Evolutionary conservation across 2,329 filamentous ascomycete genomes (phyloP), one percentile per base, ranked within the genome.

Genomic region (Ascochyta fabae): DNA sequence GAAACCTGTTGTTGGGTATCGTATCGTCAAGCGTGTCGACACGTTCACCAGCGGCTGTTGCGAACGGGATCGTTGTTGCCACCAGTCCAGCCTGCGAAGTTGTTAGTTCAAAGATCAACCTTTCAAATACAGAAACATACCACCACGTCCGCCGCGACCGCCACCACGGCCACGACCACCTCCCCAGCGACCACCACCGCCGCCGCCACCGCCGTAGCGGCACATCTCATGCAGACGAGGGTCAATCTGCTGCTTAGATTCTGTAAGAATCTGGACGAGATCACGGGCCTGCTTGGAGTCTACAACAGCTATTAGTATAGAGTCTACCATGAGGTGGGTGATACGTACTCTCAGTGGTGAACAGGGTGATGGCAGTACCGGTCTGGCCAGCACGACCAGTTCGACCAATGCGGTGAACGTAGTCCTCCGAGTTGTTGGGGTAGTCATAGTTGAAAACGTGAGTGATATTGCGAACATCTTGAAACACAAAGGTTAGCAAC

Each of bases 401-500:
- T 80, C 86, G 84, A 74, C 86, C 86, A 75, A 88, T 88, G 73
- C 86, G 85, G 77, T 88, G 86, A 75, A 88, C 84, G 70, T 88
- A 88, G 72, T 88, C 86, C 77, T 88, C 86, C 70, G 85, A 87
- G 77, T 88, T 98, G 84, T 98, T 98, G 79, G 94, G 94, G 81
- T 98, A 98, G 79, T 98, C 95, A 91, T 98, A 97, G 88, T 98
- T 98, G 83, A 99, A 86, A 81, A 99, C 95, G 83, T 99, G 95
- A 81, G 95, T 98, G 84, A 99, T 99, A 86, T 99, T 96, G 83
- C 93, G 94, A 84, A 99, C 95, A 90, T 99, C 95, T 98, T 97
- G 16, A 81, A 83, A 81, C 78, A 82, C 77, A 84, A 79, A 86
- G 84, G 90, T 96, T 96, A 96, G 92, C 86, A 86, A 79, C 82